Percentiles rank a stretch among this genome's conserved stretches.
phyloP scores from a whole-genome alignment of 345 rosid species.

The Eucalyptus pauciflora region DNA sequence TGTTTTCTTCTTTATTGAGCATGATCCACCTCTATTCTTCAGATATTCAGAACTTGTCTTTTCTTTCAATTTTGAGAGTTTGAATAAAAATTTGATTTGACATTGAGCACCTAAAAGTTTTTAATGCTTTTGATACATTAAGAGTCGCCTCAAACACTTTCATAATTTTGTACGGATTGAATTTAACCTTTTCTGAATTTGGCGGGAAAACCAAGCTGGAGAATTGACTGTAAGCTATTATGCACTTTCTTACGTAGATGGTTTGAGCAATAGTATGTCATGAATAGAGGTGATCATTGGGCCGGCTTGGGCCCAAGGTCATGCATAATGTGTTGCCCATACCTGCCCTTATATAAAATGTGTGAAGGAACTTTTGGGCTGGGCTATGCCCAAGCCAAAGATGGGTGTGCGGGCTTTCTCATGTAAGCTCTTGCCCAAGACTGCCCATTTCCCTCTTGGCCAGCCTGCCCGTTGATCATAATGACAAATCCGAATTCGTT shows the following conservation, averaged over 20 bases:
- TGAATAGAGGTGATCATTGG: background rate
- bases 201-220: background rate
- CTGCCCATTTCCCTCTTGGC: background rate
- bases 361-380: background rate
- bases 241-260: background rate
- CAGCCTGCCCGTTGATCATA: background rate
- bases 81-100: background rate
- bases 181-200: background rate
- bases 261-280: background rate
- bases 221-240: background rate
- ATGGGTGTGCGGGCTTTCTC: background rate
- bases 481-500: background rate
- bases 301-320: background rate
- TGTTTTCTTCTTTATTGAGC: background rate
- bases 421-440: background rate
- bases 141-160: background rate
- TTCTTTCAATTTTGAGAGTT: background rate
- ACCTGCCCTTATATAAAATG: background rate
- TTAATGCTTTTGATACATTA: background rate
- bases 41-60: background rate
- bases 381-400: background rate
- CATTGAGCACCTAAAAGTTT: background rate
- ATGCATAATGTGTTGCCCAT: background rate
- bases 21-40: background rate
- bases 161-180: background rate